Conservation (phyloP, 2,329 filamentous ascomycete genomes). For the Pseudocercospora fijiensis region DNA sequence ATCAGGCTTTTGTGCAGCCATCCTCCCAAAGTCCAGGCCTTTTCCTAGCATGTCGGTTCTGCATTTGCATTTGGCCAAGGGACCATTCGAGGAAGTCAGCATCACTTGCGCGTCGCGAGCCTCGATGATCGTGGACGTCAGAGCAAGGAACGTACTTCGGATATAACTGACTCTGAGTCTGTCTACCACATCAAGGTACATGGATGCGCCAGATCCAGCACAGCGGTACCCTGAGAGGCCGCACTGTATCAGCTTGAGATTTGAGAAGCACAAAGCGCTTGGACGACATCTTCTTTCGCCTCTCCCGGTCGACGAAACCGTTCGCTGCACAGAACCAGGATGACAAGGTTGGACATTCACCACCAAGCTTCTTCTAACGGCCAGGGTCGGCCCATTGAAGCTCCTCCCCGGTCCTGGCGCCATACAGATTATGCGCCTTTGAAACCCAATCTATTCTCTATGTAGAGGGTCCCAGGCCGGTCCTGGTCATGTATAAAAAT, state of each 20-base stretch:
- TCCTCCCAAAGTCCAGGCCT: background rate
- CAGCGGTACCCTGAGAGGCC: conserved; percentile 15
- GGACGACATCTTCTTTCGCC: background rate
- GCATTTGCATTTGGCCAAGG: background rate
- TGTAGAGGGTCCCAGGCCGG: background rate
- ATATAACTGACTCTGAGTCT: conserved; percentile 6
- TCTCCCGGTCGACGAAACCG: conserved; percentile 1
- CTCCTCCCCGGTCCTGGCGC: conserved; percentile 4
- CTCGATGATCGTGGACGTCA: background rate
- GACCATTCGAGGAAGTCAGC: background rate
- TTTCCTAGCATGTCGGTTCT: background rate
- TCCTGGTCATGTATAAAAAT: background rate
- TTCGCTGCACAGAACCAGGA: conserved; percentile 10
- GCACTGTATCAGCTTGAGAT: conserved; percentile 12
- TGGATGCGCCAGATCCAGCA: conserved; percentile 10
- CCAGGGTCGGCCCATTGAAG: background rate
- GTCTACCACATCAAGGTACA: conserved; percentile 6
- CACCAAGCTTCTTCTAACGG: conserved; percentile 11
- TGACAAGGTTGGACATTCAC: conserved; percentile 5
- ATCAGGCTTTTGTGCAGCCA: background rate
- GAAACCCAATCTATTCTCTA: conserved; percentile 20
- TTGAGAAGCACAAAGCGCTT: conserved; percentile 13
- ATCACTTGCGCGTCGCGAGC: background rate
- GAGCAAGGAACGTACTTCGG: conserved; percentile 2
- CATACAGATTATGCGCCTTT: conserved; percentile 8